Base-by-base conservation (phyloP, 306 rosid species). In the Begonia peltatifolia region DNA sequence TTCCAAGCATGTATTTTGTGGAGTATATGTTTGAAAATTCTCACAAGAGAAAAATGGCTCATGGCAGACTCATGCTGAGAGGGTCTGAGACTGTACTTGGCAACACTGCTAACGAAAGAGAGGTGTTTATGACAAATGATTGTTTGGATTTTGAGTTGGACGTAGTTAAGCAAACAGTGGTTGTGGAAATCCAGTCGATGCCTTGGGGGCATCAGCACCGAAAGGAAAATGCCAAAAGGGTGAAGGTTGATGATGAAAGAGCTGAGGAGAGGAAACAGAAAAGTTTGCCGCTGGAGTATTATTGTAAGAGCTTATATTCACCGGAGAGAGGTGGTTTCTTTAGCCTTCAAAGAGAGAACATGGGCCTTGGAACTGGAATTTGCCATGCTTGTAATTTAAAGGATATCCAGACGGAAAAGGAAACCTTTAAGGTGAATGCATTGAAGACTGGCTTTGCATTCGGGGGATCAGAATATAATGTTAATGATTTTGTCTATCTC, bases 81-180 rank as follows among this genome's bases (percentile, higher is more conserved):
- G 99, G 95, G 54, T 72, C 82, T 18, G 66, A 76, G 48, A 90
- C 99, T 61, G 92, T 90, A 65, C 87, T 90, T 64, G 99, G 94
- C 54, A 90, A 90, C 52, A 55, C 95, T 48, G 95, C 88, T 11
- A 86, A 74, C 47, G 94, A 79, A 74, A 79, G 95, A 47, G 95
- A 90, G 71, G 69, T 90, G 25, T 90, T 90, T 77, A 66, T 90
- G 57, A 86, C 81, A 36, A 90, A 83, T 62, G 88, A 79, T 46
- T 90, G 99, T 71, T 62, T 62, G 30, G 71, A 75, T 49, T 60
- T 80, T 58, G 74, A 60, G 64, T 64, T 90, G 62, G 75, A 68
- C 49, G 78, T 68, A 54, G 64, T 81, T 43, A 83, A 63, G 50
- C 78, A 73, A 70, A 62, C 64, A 13, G 67, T 66, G 57, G 68